These are phyloP conservation scores for Debaryomycetaceae sp. DNA, from an alignment of 1,139 yeast genomes.

Conservation along the genomic window DNA sequence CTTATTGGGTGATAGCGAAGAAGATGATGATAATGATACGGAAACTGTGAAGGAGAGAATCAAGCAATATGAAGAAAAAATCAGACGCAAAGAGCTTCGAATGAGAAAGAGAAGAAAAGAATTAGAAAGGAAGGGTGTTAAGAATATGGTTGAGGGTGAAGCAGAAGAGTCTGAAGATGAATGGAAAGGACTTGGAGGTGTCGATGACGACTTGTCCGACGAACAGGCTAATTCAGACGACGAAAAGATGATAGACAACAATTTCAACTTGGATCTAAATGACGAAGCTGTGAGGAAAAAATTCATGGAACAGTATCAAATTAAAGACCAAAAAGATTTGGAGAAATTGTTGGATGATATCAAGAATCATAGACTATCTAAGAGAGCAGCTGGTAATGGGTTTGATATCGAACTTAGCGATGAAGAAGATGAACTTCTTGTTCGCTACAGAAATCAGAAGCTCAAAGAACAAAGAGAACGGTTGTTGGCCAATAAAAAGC, in stretches of 20 bases:
- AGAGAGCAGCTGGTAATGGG: conserved; percentile 53
- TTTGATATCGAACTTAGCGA: conserved; percentile 65
- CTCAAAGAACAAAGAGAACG: conserved; percentile 54
- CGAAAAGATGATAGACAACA: conserved; percentile 79
- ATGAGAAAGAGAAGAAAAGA: conserved; percentile 42
- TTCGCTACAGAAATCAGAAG: conserved; percentile 50
- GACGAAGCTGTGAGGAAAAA: conserved; percentile 58
- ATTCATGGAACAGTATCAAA: conserved; percentile 65
- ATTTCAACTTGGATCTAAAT: conserved; percentile 54
- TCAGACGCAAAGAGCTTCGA: conserved; percentile 36
- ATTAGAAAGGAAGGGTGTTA: conserved; percentile 49
- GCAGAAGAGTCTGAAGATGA: conserved; percentile 98
- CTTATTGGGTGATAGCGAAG: conserved; percentile 9
- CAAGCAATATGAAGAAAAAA: conserved; percentile 35
- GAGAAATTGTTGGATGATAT: conserved; percentile 77
- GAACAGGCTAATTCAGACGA: conserved; percentile 68
- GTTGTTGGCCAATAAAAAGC: conserved; percentile 50
- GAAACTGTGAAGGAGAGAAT: conserved; percentile 29
- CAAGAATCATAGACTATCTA: conserved; percentile 75
- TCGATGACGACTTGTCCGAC: conserved; percentile 67
- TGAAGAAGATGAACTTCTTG: conserved; percentile 61
- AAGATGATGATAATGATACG: conserved; percentile 20
- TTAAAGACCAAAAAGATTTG: conserved; percentile 66
- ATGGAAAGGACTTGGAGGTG: conserved; percentile 89
- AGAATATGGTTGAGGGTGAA: conserved; percentile 68